phyloP scores from a whole-genome alignment of 176 grass and related monocot genomes.

The Calamus simplicifolius region DNA sequence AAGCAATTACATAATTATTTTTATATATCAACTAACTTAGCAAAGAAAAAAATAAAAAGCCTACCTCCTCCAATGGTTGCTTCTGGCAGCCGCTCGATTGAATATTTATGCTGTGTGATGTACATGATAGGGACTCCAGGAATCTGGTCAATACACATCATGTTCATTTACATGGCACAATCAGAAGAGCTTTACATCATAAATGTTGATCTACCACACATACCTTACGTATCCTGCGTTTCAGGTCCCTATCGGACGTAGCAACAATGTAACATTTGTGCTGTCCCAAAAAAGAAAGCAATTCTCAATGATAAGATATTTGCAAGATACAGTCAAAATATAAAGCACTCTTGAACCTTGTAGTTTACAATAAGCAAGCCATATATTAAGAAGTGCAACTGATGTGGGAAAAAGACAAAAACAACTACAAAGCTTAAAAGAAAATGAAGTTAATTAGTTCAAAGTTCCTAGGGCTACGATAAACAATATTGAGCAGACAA shows the following conservation, averaged over 20 bases:
- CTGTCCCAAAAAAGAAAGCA: constrained; percentile 27
- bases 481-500: too few species aligned
- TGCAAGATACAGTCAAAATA: too few species aligned
- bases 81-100: constrained; percentile 80
- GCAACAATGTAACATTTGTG: constrained; percentile 93
- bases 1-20: not conserved
- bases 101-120: constrained; percentile 70
- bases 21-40: not conserved
- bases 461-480: too few species aligned
- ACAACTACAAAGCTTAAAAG: too few species aligned
- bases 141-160: constrained; percentile 27
- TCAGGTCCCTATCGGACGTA: constrained; percentile 81
- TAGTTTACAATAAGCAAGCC: too few species aligned
- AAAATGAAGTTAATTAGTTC: too few species aligned
- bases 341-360: too few species aligned
- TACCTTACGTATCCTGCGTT: constrained; percentile 90
- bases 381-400: too few species aligned
- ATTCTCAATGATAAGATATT: not conserved
- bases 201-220: constrained; percentile 1
- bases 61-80: constrained; percentile 82
- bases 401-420: too few species aligned
- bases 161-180: not conserved
- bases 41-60: constrained; percentile 2
- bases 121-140: constrained; percentile 93
- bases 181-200: not conserved